Percentiles rank a stretch among this genome's conserved stretches.
Conservation (phyloP, 371 early-diverging fungal species). For the Mucor lusitanicus region DNA sequence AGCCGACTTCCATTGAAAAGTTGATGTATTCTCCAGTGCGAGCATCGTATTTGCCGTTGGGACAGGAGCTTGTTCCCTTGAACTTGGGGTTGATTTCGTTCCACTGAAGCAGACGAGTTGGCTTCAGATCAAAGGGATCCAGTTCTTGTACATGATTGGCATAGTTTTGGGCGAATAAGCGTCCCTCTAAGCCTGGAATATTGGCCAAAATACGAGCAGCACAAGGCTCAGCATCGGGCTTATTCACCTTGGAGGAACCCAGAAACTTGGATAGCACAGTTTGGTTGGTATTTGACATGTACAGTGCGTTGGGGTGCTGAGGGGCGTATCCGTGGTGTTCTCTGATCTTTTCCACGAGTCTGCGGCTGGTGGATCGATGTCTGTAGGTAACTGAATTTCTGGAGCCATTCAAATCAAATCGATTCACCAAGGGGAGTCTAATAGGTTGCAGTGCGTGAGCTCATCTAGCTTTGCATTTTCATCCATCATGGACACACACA, state of each 20-base stretch:
- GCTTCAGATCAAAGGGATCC: constrained; percentile 73
- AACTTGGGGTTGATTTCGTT: constrained; percentile 70
- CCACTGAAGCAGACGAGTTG: constrained; percentile 64
- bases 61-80: constrained; percentile 68
- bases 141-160: constrained; percentile 71
- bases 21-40: constrained; percentile 73
- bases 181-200: constrained; percentile 59
- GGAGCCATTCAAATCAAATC: constrained; percentile 59
- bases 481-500: too few species aligned
- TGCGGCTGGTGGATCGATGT: constrained; percentile 60
- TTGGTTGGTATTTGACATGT: constrained; percentile 67
- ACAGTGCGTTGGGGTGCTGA: constrained; percentile 63
- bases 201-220: constrained; percentile 46
- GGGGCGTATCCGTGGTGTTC: constrained; percentile 69
- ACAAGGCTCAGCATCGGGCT: constrained; percentile 62
- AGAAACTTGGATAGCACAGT: constrained; percentile 59
- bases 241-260: constrained; percentile 46
- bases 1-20: constrained; percentile 71
- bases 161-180: constrained; percentile 57
- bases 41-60: constrained; percentile 71
- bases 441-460: too few species aligned
- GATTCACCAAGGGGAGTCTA: constrained; percentile 59
- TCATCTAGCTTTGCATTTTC: too few species aligned
- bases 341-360: constrained; percentile 62
- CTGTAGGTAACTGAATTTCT: constrained; percentile 60